Base-by-base conservation (phyloP, 768 basidiomycete species). In the Clitopilus hobsonii region DNA sequence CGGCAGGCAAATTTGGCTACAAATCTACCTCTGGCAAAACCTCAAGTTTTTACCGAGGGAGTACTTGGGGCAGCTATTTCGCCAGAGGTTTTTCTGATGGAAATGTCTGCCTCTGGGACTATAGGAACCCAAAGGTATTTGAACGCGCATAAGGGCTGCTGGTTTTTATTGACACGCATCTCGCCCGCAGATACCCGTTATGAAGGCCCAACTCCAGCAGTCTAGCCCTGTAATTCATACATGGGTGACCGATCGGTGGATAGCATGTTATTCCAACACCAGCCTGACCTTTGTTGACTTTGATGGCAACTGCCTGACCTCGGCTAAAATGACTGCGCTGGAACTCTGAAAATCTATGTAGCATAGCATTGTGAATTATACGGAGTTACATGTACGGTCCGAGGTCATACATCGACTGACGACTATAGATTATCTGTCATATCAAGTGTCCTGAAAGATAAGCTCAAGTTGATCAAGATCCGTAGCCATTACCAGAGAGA, bases 41-140 rank as follows among this genome's bases (percentile, higher is more conserved):
- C 28, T 56, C 58, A 27, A 61, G 65, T 27, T 70, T 68, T 54
- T 67, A 65, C 36, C 70, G 73, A 53, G 79, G 81, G 57, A 75
- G 69, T 61, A 71, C 64, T 49, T 63, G 63, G 60, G 67, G 66
- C 54, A 69, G 67, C 51, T 69, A 76, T 55, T 82, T 80, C 64
- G 74, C 71, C 30, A 76, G 73, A 54, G 76, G 77, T 16, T 78
- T 69, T 61, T 66, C 67, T 28, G 80, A 82, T 58, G 75, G 76
- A 16, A 59, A 58, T 25, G 69, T 80, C 25, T 61, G 72, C 11
- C 60, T 79, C 25, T 81, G 80, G 78, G 82, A 83, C 61, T 77
- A 72, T 65, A 72, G 81, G 26, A 77, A 78, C 51, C 58, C 56
- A 13, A 74, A 75, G 71, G 80, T 77, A 69, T 29, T 47, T 52